Evolutionary conservation across 2,329 filamentous ascomycete species (phyloP), one percentile per base, ranked within the genome.

Genomic region (Neonectria punicea): DNA sequence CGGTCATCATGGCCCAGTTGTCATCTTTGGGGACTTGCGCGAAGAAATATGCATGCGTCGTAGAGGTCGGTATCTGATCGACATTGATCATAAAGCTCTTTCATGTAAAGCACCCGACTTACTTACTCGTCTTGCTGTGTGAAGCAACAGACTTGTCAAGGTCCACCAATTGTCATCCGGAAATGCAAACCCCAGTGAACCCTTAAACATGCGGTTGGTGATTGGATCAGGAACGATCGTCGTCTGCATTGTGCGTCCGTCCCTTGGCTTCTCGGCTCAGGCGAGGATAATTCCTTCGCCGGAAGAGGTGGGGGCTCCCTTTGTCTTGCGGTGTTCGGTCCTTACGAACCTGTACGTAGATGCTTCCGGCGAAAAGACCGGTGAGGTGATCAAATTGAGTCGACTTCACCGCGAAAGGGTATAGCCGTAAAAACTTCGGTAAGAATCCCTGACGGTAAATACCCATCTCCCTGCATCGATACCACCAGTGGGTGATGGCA

Each of bases 1-100:
- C 69, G 58, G 68, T 53, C 59, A 68, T 72, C 70, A 68, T 58
- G 63, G 70, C 67, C 62, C 66, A 69, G 56, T 49, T 69, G 58
- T 67, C 68, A 56, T 61, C 57, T 66, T 63, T 69, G 68, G 67
- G 66, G 65, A 30, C 65, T 51, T 9, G 28, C 14, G 49, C n/a
- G 10, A 51, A 36, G 5, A 20, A 65, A 34, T 25, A 51, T 58
- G 34, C 67, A 50, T 53, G 39, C 8, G 14, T 39, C 36, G 14
- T 65, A 54, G 56, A 61, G 54, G 54, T 25, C 25, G 25, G 25
- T 20, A 11, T 66, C 20, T 53, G 58, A 58, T 67, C 53, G 43
- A 63, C 54, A 41, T 51, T 53, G 49, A 41, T 18, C 16, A 18
- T 41, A n/a, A 57, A 53, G 28, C 46, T 25, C 54, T 63, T 63